Base-by-base conservation (phyloP, 352 stramenopile genomes). In the Phytophthora citrophthora region DNA sequence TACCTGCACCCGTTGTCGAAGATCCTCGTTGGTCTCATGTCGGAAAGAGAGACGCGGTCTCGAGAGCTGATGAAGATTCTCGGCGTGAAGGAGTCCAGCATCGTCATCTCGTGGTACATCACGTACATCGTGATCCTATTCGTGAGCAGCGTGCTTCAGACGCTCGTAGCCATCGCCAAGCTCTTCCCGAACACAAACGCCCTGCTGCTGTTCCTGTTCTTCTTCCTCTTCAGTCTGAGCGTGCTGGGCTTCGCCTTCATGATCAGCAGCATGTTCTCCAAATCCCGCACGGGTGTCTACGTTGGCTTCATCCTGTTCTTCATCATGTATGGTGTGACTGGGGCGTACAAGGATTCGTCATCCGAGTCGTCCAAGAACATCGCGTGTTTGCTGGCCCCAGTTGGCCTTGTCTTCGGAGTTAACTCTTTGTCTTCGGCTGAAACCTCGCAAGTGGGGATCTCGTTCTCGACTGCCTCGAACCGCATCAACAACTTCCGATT, bases 341-440 rank as follows among this genome's bases (percentile, higher is more conserved):
- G 47, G 13, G 62, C 48, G 5, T 96, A 96, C 58, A 90, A 72
- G 9, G 74, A 78, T 29, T 75, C 50, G 5, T 68, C 80, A 2
- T 64, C 62, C 2, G 74, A 85, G 41, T 43, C 58, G 34, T 72
- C 64, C 38, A 64, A 68, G 65, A 50, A 61, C 65, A 38, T 76
- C 60, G 43, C 61, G 39, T 92, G 72, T 32, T 16, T 96, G 11
- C 53, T 94, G 1, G 69, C 85, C 29, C 58, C 66, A 46, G 47
- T 72, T 34, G 54, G 64, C 74, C 23, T 72, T 43, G 43, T 61
- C 58, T 63, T 68, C 32, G 88, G 85, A 3, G 64, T 91, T 40
- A 74, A 76, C 26, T 85, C 80, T 15, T 54, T 96, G 24, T 66
- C 79, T 0, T 61, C 79, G 0, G 68, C 85, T 16, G 88, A 95